Evolutionary conservation across 768 basidiomycete species (phyloP).

Genomic region (Lentinula edodes): DNA sequence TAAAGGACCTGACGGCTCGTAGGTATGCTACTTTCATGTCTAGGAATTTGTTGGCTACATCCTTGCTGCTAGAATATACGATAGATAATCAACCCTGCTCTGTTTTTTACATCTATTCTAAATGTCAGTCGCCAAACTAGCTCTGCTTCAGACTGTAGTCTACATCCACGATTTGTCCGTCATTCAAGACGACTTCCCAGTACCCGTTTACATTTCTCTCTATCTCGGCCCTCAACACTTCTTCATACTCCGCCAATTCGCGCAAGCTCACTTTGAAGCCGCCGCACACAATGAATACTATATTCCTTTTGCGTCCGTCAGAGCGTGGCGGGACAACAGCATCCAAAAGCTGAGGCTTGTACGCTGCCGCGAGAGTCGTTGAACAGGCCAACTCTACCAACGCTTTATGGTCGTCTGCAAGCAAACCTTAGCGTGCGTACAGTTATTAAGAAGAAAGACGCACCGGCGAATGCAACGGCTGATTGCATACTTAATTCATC

Average conservation of each 20-base stretch:
- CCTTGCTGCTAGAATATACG: neutral
- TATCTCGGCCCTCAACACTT: conserved; percentile 29
- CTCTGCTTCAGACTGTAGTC: conserved; percentile 6
- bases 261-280: conserved; percentile 62
- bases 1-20: conserved; percentile 13
- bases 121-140: neutral
- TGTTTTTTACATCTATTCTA: neutral
- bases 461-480: conserved; percentile 53
- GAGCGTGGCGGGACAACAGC: conserved; percentile 34
- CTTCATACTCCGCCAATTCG: conserved; percentile 45
- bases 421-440: neutral
- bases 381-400: conserved; percentile 73
- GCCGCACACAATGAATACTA: conserved; percentile 69
- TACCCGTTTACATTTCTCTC: conserved; percentile 15
- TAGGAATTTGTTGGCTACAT: neutral
- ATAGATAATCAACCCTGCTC: neutral
- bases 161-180: conserved; percentile 30
- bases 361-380: conserved; percentile 63
- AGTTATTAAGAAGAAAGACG: conserved; percentile 12
- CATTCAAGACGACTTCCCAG: conserved; percentile 36
- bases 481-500: conserved; percentile 69
- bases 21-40: conserved; percentile 12
- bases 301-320: conserved; percentile 23
- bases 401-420: conserved; percentile 69
- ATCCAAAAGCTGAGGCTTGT: conserved; percentile 50